These are phyloP conservation scores for Citrus trifoliata DNA, from an alignment of 345 rosid genomes.

Conservation along the genomic window DNA sequence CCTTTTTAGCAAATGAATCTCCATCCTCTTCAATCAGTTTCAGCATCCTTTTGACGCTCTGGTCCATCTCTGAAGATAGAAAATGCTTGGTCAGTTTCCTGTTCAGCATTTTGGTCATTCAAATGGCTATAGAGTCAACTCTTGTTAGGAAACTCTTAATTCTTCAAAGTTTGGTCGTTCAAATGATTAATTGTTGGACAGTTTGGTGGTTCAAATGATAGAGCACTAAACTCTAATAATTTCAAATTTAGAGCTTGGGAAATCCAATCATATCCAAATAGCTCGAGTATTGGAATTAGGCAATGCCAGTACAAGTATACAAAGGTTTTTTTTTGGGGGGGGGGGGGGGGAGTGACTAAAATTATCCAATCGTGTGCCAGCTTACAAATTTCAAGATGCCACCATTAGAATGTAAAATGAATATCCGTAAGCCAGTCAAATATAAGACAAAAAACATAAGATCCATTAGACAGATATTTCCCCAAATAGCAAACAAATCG, in stretches of 20 bases:
- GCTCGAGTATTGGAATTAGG: neutral
- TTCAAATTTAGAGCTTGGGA: neutral
- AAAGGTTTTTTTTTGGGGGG: neutral
- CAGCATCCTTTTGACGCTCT: constrained; percentile 65
- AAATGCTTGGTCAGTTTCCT: constrained; percentile 17
- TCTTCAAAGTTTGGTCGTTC: neutral
- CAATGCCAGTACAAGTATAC: neutral
- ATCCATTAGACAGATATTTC: neutral
- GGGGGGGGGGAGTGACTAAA: neutral
- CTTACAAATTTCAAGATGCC: neutral
- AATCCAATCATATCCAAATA: neutral
- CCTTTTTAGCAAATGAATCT: constrained; percentile 89
- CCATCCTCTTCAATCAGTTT: constrained; percentile 86
- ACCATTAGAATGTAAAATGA: neutral
- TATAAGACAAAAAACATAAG: neutral
- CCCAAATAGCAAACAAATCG: neutral
- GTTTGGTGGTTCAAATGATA: neutral
- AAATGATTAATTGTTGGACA: neutral
- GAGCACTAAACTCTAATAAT: neutral
- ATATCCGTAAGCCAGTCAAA: neutral
- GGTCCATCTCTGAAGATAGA: constrained; percentile 74
- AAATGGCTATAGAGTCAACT: constrained; percentile 2
- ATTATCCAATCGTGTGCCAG: neutral
- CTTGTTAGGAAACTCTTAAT: neutral
- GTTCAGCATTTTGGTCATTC: constrained; percentile 6